These are phyloP conservation scores for Gaeumannomyces tritici DNA, from an alignment of 2,329 filamentous ascomycete genomes.

Conservation along the genomic window DNA sequence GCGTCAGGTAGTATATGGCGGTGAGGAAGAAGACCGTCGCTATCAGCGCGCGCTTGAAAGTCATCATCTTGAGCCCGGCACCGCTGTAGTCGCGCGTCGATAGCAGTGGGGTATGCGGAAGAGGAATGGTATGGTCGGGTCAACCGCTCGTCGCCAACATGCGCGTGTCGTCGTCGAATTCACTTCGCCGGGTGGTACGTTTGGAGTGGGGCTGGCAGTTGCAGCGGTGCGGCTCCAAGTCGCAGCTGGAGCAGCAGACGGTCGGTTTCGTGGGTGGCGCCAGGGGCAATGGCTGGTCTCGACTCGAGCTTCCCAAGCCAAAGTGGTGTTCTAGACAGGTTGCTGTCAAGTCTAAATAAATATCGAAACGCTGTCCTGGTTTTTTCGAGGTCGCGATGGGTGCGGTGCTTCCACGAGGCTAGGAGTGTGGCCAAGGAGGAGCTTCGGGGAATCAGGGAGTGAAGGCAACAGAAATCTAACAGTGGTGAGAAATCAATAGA, in stretches of 20 bases:
- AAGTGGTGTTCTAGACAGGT: not conserved
- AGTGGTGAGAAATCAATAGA: not conserved
- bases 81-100: not conserved
- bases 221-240: not conserved
- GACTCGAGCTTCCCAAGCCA: not conserved
- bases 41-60: constrained; percentile 66
- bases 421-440: not conserved
- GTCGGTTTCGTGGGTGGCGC: no score
- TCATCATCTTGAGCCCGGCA: constrained; percentile 50
- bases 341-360: not conserved
- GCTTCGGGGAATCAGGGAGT: not conserved
- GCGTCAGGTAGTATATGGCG: constrained; percentile 60
- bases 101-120: no score
- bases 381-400: not conserved
- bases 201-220: not conserved
- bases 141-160: not conserved
- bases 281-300: not conserved
- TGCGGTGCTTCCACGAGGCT: not conserved
- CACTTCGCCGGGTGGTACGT: not conserved
- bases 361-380: not conserved
- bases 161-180: not conserved
- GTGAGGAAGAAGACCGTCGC: constrained; percentile 60
- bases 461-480: not conserved
- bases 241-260: no score
- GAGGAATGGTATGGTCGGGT: not conserved